A percentile compares a stretch with the other conserved stretches of the same genome.
Conservation (phyloP, 139 green algal species). For the Yamagishiella unicocca region DNA sequence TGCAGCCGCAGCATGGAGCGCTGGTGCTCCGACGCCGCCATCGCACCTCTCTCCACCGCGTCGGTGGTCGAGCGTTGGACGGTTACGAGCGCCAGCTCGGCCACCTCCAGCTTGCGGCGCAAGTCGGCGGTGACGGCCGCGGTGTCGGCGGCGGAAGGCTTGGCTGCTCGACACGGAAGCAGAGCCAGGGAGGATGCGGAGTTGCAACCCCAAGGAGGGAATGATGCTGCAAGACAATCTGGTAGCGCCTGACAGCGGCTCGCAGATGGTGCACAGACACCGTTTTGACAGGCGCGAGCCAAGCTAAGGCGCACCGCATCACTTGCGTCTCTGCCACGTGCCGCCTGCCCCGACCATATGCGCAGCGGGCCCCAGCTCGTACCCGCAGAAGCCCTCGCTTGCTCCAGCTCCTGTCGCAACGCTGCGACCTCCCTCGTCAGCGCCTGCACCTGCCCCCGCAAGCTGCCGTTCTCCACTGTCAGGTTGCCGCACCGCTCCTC, state of each 20-base stretch:
- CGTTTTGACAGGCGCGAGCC: too few relatives aligned
- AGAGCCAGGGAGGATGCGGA: too few relatives aligned
- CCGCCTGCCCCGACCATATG: too few relatives aligned
- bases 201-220: too few relatives aligned
- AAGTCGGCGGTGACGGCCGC: background rate
- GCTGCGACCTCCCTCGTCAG: background rate
- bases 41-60: slow-evolving; percentile 38
- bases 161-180: background rate
- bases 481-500: slow-evolving; percentile 45
- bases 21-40: slow-evolving; percentile 47
- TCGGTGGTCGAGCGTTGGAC: slow-evolving; percentile 53
- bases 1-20: slow-evolving; percentile 50
- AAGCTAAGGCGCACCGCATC: too few relatives aligned
- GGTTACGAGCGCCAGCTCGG: slow-evolving; percentile 52
- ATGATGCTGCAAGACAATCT: too few relatives aligned
- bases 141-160: background rate
- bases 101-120: slow-evolving; percentile 34
- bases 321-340: too few relatives aligned
- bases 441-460: slow-evolving; percentile 22
- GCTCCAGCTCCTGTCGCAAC: slow-evolving; percentile 11
- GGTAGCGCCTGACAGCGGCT: too few relatives aligned
- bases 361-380: too few relatives aligned
- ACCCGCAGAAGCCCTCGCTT: background rate
- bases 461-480: background rate
- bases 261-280: too few relatives aligned